A percentile compares a stretch with the other conserved stretches of the same genome.
phyloP scores from a whole-genome alignment of 2,329 filamentous ascomycete species.

The Apiospora hydei region DNA sequence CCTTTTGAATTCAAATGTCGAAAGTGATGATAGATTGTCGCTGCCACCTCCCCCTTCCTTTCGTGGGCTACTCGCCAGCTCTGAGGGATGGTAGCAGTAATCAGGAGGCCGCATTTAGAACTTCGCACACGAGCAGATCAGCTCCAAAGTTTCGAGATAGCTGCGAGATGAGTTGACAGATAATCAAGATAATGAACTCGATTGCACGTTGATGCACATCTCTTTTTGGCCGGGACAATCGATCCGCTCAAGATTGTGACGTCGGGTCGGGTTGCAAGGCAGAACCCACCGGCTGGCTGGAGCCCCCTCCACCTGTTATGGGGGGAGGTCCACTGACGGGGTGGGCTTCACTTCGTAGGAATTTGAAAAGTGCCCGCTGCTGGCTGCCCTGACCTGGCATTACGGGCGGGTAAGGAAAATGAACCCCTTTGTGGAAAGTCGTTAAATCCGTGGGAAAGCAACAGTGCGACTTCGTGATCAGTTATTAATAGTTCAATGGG shows the following conservation, averaged over 20 bases:
- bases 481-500: too few species aligned
- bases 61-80: background rate
- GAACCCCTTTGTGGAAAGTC: background rate
- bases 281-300: background rate
- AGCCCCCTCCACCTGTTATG: background rate
- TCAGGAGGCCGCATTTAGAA: background rate
- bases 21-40: background rate
- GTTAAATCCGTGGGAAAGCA: background rate
- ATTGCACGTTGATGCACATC: background rate
- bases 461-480: background rate
- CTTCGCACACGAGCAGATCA: background rate
- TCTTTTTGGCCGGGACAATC: background rate
- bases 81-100: background rate
- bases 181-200: background rate
- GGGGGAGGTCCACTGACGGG: background rate
- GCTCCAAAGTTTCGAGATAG: background rate
- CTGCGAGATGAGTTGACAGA: background rate
- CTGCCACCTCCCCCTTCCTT: background rate
- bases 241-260: constrained; percentile 15
- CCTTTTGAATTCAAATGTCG: too few species aligned
- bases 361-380: background rate
- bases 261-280: constrained; percentile 1
- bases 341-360: background rate
- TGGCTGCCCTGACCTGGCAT: background rate
- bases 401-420: background rate